Evolutionary conservation across 176 grass and related monocot genomes (phyloP), one percentile per base, ranked within the genome.

Genomic region (Dactylis glomerata): DNA sequence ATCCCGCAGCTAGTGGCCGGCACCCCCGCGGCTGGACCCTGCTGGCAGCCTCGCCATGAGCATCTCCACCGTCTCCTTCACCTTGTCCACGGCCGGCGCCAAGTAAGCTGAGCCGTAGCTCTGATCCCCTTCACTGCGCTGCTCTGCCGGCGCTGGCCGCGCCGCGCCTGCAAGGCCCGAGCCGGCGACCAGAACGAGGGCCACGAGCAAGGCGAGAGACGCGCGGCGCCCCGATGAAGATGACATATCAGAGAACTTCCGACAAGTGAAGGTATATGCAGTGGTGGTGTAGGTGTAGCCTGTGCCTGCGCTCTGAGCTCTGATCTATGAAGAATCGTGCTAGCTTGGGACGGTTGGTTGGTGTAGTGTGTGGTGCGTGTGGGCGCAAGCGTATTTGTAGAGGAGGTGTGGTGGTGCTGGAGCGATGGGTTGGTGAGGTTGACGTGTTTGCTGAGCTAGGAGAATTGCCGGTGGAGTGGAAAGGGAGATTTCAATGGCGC

Each of bases 21-120:
- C 80, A 0, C 94, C 94, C 65, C 41, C 89, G 16, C 88, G 90
- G 82, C 94, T 94, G 7, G 94, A 78, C 20, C 94, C 94, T 2
- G 94, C 89, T 38, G 90, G 92, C 77, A 92, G 45, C 81, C 79
- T 91, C 51, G 85, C 94, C 70, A 92, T 55, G 85, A 88, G 89
- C 32, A 88, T 89, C 80, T 80, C 81, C 78, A 96, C 86, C 50
- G 88, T 75, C 57, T 86, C 73, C 66, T 42, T 84, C 58, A 68
- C 82, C 68, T 9, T 81, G 82, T 79, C 59, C 12, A 13, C 44
- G 0, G 44, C 44, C 44, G 44, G 44, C 44, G 10, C 44, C 44
- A 46, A 14, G 44, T 10, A 44, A 26, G 6, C 85, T 91, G 92
- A 52, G 45, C 46, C 15, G 38, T 36, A 63, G 31, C 3, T 44